Base-by-base conservation (phyloP, 1,284 basidiomycete genomes). In the Melampsora americana region DNA sequence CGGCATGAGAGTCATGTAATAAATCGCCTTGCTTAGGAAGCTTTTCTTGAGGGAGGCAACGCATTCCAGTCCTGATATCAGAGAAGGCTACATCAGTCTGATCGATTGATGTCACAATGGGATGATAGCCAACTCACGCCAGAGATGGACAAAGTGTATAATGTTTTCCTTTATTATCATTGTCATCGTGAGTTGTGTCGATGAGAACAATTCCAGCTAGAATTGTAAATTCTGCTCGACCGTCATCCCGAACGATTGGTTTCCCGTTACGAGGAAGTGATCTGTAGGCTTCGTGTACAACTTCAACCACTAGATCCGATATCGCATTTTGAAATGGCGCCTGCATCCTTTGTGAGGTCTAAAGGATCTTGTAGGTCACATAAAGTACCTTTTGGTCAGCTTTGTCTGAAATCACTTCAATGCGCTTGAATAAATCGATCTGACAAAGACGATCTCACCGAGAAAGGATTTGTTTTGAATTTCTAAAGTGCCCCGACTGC, bases 141-240 rank as follows among this genome's bases (percentile, higher is more conserved):
- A 56, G 20, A n/a, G 53, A 56, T 28, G 28, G n/a, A 56, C 53
- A 56, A 56, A 56, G n/a, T 28, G n/a, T 56, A 7, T 56, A 28
- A 4, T 18, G 1, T 56, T 56, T 28, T 56, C 53, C 28, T 28
- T n/a, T 14, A 23, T 28, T 28, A 1, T 42, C 11, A 42, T 42
- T 6, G 12, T 9, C 39, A 42, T 42, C 39, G 11, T 42, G 39
- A 42, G 39, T 11, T 6, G 39, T 42, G 39, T 42, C 39, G 39
- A 42, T 6, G 5, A 56, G 53, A 56, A 56, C 53, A 56, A 56
- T 56, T n/a, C 53, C 53, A 56, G 53, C 53, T 56, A 56, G 53
- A 7, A 56, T 28, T 56, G 53, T 56, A 28, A 23, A 56, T 28
- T 56, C 53, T n/a, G n/a, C 12, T n/a, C n/a, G 53, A n/a, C 53